Evolutionary conservation across 331 rosid genomes (phyloP).

Genomic region (Pyrus hybrid): DNA sequence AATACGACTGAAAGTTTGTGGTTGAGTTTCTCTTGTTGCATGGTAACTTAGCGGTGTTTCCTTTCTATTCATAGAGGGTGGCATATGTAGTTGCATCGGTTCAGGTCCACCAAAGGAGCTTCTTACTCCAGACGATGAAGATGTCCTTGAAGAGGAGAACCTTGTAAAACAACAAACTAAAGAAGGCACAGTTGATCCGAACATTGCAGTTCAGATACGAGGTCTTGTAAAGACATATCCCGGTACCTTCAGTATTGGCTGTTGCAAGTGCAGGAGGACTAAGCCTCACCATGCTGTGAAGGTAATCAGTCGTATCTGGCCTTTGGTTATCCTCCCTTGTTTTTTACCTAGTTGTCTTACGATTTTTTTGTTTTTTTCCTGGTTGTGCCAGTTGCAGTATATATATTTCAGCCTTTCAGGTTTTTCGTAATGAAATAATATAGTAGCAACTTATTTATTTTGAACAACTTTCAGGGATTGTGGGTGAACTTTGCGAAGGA

Average conservation of each 20-base stretch:
- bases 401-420: background rate
- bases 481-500: constrained; percentile 77
- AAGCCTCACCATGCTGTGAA: constrained; percentile 57
- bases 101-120: constrained; percentile 42
- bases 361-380: too few species aligned
- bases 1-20: constrained; percentile 3
- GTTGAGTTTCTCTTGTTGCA: constrained; percentile 4
- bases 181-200: constrained; percentile 38
- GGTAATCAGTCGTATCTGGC: constrained; percentile 36
- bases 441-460: background rate
- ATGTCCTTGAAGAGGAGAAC: constrained; percentile 81
- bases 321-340: too few species aligned
- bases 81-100: constrained; percentile 58
- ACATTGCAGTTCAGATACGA: constrained; percentile 72
- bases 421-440: background rate
- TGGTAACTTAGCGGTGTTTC: constrained; percentile 7
- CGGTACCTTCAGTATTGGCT: constrained; percentile 32
- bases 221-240: constrained; percentile 79
- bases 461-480: constrained; percentile 55
- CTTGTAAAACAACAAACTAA: constrained; percentile 40
- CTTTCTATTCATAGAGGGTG: constrained; percentile 49
- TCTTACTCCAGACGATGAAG: constrained; percentile 64
- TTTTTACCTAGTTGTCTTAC: too few species aligned
- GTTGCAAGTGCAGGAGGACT: constrained; percentile 50
- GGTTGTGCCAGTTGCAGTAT: background rate